Evolutionary conservation across 139 green algal species (phyloP).

Genomic region (Ulvella scutata): DNA sequence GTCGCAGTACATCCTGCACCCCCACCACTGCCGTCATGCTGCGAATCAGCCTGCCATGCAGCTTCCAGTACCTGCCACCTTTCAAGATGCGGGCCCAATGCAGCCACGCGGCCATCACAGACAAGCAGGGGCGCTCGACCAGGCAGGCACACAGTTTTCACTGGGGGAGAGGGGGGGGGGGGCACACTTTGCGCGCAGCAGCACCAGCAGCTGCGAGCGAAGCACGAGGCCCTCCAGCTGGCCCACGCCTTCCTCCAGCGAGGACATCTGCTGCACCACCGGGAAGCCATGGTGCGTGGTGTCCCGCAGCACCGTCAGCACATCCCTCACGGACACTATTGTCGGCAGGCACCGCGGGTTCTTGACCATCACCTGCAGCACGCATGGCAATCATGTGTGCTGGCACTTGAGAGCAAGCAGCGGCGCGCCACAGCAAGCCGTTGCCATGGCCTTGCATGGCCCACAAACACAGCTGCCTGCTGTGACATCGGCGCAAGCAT

Average conservation of each 20-base stretch:
- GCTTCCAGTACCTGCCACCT: background rate
- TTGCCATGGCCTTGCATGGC: too few species aligned
- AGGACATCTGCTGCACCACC: constrained; percentile 28
- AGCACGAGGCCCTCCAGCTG: constrained; percentile 64
- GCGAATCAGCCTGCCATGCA: background rate
- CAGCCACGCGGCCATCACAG: too few species aligned
- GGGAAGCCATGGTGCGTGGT: constrained; percentile 82
- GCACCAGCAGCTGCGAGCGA: constrained; percentile 64
- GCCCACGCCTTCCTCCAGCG: background rate
- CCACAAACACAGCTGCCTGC: background rate
- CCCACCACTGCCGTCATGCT: background rate
- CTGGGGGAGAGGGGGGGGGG: background rate
- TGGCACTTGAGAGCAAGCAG: too few species aligned
- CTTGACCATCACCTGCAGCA: background rate
- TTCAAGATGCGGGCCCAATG: too few species aligned
- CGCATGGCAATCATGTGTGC: background rate
- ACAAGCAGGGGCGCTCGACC: too few species aligned
- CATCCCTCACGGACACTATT: constrained; percentile 34
- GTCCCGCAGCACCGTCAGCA: constrained; percentile 44
- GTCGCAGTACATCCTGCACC: constrained; percentile 39
- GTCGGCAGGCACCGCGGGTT: constrained; percentile 3
- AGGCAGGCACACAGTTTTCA: background rate
- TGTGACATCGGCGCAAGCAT: too few species aligned
- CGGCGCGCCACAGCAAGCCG: too few species aligned
- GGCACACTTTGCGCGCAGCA: constrained; percentile 24